Evolutionary conservation across 352 stramenopile genomes (phyloP).

Genomic region (Phytopythium oedochilum): DNA sequence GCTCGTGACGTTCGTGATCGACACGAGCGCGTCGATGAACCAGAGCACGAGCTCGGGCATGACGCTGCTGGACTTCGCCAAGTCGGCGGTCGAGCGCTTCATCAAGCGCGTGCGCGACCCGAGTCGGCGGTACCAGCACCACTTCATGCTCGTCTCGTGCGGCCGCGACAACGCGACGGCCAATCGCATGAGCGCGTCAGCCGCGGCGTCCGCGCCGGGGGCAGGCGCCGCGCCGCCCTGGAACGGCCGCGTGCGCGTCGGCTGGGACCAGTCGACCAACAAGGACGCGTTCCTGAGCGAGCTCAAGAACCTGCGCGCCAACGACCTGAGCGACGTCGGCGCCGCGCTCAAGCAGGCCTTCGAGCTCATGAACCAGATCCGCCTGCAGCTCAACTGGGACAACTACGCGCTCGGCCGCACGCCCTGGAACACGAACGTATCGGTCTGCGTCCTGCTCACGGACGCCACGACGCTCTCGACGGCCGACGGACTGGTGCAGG

Average conservation of each 20-base stretch:
- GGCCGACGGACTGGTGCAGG: slow-evolving; percentile 64
- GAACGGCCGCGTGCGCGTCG: slow-evolving; percentile 71
- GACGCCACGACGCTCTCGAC: slow-evolving; percentile 71
- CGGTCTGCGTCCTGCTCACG: slow-evolving; percentile 75
- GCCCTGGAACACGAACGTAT: slow-evolving; percentile 84
- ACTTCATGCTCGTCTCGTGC: slow-evolving; percentile 88
- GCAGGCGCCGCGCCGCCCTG: slow-evolving; percentile 17
- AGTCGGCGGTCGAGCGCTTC: slow-evolving; percentile 85
- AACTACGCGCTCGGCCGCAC: slow-evolving; percentile 75
- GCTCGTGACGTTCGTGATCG: slow-evolving; percentile 88
- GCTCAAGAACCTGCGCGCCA: slow-evolving; percentile 81
- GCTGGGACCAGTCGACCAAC: slow-evolving; percentile 85
- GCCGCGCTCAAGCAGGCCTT: slow-evolving; percentile 71
- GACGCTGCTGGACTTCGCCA: slow-evolving; percentile 87
- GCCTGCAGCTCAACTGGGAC: slow-evolving; percentile 86
- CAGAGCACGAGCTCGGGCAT: slow-evolving; percentile 86
- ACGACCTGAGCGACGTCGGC: slow-evolving; percentile 75
- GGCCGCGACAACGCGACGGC: slow-evolving; percentile 32
- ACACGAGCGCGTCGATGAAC: slow-evolving; percentile 90
- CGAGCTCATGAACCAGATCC: slow-evolving; percentile 88
- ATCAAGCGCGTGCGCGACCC: slow-evolving; percentile 83
- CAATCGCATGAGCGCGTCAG: slow-evolving; percentile 8
- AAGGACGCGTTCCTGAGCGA: slow-evolving; percentile 78
- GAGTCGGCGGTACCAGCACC: slow-evolving; percentile 79
- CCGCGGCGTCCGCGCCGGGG: background rate